Base-by-base conservation (phyloP, 345 rosid genomes). In the Populus davidiana region DNA sequence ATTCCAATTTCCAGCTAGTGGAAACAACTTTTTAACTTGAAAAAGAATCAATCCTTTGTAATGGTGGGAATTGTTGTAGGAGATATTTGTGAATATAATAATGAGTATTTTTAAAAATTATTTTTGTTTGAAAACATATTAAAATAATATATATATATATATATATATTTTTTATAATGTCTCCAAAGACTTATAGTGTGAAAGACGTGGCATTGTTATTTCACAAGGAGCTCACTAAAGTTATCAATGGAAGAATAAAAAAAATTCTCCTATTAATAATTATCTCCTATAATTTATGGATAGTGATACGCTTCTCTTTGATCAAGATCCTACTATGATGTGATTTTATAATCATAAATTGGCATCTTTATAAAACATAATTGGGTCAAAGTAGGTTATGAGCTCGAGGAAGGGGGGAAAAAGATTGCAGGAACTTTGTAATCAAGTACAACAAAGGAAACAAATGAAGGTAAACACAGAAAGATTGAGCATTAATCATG, bases 331-430 rank as follows among this genome's bases (percentile, higher is more conserved):
- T 38, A 54, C 56, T 64, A 49, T 17, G 43, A 18, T 18, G 39
- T 5, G 62, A 54, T 71, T 47, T 11, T 20, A 76, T 73, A 68
- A 47, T 74, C 64, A n/a, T 56, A 67, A 17, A 71, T 13, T 36
- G 72, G 13, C 31, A 70, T 59, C 79, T 50, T 77, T 75, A 5
- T 25, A 17, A 71, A 70, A 2, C 74, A 62, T 72, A 70, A 75
- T 83, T 70, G 56, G 83, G 83, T 83, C 85, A 84, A 84, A 44
- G 17, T 54, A 67, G 77, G 85, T 77, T 81, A 70, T 72, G 80
- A 64, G 86, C 86, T 83, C 85, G 81, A 84, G 76, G 81, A 77
- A 69, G 29, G 44, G 44, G 44, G 0, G 47, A 16, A 21, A 69
- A 33, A 8, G n/a, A n/a, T 21, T 77, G 65, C n/a, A 38, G 64